Evolutionary conservation across 2,329 filamentous ascomycete genomes (phyloP).

Genomic region (Xylariaceae sp.): DNA sequence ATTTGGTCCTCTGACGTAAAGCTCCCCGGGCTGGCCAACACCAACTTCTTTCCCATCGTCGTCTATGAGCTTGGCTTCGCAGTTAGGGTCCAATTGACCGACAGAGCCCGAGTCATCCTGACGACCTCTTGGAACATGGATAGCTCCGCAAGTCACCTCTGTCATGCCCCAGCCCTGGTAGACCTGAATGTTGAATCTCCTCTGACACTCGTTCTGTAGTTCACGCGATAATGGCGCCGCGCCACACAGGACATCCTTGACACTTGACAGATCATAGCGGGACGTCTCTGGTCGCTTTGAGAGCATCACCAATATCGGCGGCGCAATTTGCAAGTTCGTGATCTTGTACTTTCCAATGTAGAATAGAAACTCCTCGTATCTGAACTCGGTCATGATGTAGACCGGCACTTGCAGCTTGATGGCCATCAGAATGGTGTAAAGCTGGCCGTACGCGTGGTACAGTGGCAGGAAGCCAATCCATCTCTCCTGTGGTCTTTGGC

Average conservation of each 20-base stretch:
- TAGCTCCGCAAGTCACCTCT: not conserved
- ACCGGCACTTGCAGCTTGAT: not conserved
- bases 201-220: constrained; percentile 1
- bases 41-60: constrained; percentile 1
- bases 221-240: not conserved
- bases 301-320: constrained; percentile 1
- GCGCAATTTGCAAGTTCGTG: not conserved
- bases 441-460: constrained; percentile 1
- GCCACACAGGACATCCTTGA: not conserved
- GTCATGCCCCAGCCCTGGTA: not conserved
- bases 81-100: not conserved
- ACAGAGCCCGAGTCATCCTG: not conserved
- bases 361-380: not conserved
- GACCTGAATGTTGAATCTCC: not conserved
- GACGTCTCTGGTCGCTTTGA: constrained; percentile 2
- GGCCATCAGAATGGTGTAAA: not conserved
- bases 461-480: not conserved
- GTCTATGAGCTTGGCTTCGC: not conserved
- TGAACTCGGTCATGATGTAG: constrained; percentile 4
- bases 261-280: not conserved
- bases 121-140: not conserved
- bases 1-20: not conserved
- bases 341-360: not conserved
- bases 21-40: not conserved
- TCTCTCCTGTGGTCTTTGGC: not conserved